Conservation (phyloP, 2,329 filamentous ascomycete genomes). For the Penicillium palitans region DNA sequence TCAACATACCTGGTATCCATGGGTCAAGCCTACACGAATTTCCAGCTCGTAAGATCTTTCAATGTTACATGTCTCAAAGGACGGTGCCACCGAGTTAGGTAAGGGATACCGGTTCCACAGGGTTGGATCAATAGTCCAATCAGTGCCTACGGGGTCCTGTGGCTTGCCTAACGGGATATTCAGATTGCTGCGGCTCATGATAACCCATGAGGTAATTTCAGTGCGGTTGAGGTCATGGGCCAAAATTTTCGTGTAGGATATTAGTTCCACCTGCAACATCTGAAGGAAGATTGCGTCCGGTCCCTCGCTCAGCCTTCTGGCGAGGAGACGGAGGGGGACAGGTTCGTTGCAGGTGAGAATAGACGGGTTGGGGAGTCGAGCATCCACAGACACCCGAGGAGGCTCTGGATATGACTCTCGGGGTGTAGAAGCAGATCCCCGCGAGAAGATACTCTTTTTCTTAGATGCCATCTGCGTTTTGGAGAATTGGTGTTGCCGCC, state of each 20-base stretch:
- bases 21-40: slow-evolving; percentile 73
- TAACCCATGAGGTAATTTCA: slow-evolving; percentile 73
- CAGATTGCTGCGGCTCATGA: slow-evolving; percentile 71
- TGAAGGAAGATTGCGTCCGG: slow-evolving; percentile 72
- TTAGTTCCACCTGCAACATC: slow-evolving; percentile 76
- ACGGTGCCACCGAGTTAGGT: slow-evolving; percentile 83
- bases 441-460: slow-evolving; percentile 62
- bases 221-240: slow-evolving; percentile 72
- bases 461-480: slow-evolving; percentile 42
- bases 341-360: slow-evolving; percentile 88
- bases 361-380: slow-evolving; percentile 79
- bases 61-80: slow-evolving; percentile 87
- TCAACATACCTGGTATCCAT: slow-evolving; percentile 59
- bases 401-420: slow-evolving; percentile 37
- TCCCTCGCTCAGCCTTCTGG: slow-evolving; percentile 71
- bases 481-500: slow-evolving; percentile 65
- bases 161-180: slow-evolving; percentile 65
- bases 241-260: slow-evolving; percentile 75
- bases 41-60: slow-evolving; percentile 80
- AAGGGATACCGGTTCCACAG: slow-evolving; percentile 72
- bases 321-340: slow-evolving; percentile 74
- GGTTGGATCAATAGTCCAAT: slow-evolving; percentile 67
- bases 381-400: slow-evolving; percentile 72
- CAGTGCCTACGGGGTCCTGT: slow-evolving; percentile 61
- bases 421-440: slow-evolving; percentile 32